Evolutionary conservation across 1,284 basidiomycete species (phyloP), one percentile per base, ranked within the genome.

Genomic region (Trametes pubescens): DNA sequence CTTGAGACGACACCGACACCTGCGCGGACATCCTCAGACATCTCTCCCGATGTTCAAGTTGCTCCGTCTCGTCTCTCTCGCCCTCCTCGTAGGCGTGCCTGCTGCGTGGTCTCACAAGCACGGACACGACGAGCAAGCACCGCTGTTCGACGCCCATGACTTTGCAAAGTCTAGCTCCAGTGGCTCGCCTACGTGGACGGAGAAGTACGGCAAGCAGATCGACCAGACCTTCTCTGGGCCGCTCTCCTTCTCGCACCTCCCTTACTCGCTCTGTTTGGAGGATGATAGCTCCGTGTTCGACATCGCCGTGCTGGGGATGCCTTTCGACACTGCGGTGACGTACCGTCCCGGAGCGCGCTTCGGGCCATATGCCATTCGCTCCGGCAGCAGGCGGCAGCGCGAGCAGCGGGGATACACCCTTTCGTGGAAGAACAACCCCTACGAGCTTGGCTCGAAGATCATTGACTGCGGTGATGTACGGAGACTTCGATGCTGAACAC

Each of bases 391-490:
- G 58, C 80, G 92, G 57, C 87, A 92, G 69, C 78, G 85, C 37
- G 79, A 81, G 18, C 66, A 74, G 24, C 76, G 83, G 40, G 87
- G 86, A 2, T 91, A 89, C 70, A 90, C 88, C 0, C 73, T 91
- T 62, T 78, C 87, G 10, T 90, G 90, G 89, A 82, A 82, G n/a
- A 81, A 79, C 51, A 86, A 90, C 69, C 91, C 91, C 2, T 93
- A 88, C 69, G 75, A 78, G 13, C 77, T 79, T 48, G 86, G 84
- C 11, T 77, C 80, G 34, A 87, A 82, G 65, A 80, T 93, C 62
- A 73, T 94, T n/a, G 92, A 94, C 69, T 94, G 93, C 67, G 93
- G 92, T 59, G 92, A 94, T 76, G 89, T 91, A 70, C 64, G 80
- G 65, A 32, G 8, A 26, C 32, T 5, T 43, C 26, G 5, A 26